Percentiles rank a stretch among this genome's conserved stretches.
Evolutionary conservation across 169 alveolate species (phyloP).

Genomic region (Cryptosporidium viatorum): DNA sequence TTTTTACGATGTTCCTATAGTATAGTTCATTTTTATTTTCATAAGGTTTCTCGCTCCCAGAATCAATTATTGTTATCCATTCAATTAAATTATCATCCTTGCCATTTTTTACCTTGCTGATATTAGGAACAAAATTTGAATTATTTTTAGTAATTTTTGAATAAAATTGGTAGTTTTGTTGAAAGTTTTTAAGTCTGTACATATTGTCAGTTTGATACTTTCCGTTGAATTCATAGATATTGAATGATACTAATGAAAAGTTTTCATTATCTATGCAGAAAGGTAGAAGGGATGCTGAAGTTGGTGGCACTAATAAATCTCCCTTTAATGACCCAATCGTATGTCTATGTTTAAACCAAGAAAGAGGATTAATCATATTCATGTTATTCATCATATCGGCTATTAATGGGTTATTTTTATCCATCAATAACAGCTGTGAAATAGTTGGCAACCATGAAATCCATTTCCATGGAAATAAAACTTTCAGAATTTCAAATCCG

Average conservation of each 20-base stretch:
- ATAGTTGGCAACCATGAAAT: constrained; percentile 60
- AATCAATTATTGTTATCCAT: constrained; percentile 67
- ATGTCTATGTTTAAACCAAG: constrained; percentile 74
- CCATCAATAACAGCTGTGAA: constrained; percentile 51
- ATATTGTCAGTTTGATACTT: neutral
- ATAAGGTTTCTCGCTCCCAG: neutral
- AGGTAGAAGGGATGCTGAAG: constrained; percentile 67
- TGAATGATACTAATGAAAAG: neutral
- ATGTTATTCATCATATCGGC: constrained; percentile 50
- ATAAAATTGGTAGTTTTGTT: neutral
- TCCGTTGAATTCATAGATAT: neutral
- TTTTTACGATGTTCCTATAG: constrained; percentile 5
- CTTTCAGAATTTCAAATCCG: constrained; percentile 37
- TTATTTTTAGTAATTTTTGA: neutral
- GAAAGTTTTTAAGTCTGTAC: neutral
- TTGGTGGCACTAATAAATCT: constrained; percentile 73
- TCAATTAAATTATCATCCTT: constrained; percentile 15
- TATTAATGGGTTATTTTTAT: constrained; percentile 37
- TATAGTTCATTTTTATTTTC: constrained; percentile 2
- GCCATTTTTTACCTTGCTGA: neutral
- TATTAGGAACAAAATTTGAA: neutral
- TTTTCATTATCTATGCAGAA: constrained; percentile 18
- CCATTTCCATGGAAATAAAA: constrained; percentile 38
- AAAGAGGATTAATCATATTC: constrained; percentile 63
- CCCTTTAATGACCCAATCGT: constrained; percentile 72